Evolutionary conservation across 352 stramenopile species (phyloP), one percentile per base, ranked within the genome.

Genomic region (Lagenidium sp.): DNA sequence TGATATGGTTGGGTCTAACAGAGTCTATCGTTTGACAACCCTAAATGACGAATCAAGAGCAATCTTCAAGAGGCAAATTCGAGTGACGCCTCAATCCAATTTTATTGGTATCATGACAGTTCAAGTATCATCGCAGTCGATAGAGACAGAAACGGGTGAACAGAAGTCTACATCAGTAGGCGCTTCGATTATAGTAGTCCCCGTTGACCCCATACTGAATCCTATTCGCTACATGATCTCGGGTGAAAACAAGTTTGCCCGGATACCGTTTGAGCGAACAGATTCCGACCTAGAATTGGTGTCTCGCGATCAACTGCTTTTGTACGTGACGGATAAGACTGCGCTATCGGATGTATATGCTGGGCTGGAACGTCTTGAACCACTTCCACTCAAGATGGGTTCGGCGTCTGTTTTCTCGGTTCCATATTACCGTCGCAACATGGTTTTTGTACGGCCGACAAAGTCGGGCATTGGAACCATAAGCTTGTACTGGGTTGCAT

Each of bases 281-380:
- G 63, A 79, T 38, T 21, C 29, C 8, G 42, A 45, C 0, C 53
- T 64, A 16, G 67, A 73, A 48, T 50, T 68, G 11, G 45, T 28
- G 11, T 51, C 20, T 26, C 63, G 67, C 7, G 61, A 75, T 13
- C 39, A 71, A 43, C 32, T 79, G 13, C 45, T 73, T 21, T 47
- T 79, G 32, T 75, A 65, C 26, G 58, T 58, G 24, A 47, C 62
- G 19, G 66, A 71, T 39, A 34, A 42, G 16, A 57, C 51, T 2
- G 42, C 61, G 6, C 20, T 79, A 3, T 60, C 50, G 6, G 60
- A 67, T 20, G 57, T 75, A 24, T 75, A 73, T 26, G 61, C 57
- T 43, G 67, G 53, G 0, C 40, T 45, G 18, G 31, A 32, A 11
- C 53, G 63, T 8, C 35, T 76, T 6, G 30, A 26, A 12, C 47